Conservation (phyloP, 805 yeast species). For the Geotrichum ghanense region DNA sequence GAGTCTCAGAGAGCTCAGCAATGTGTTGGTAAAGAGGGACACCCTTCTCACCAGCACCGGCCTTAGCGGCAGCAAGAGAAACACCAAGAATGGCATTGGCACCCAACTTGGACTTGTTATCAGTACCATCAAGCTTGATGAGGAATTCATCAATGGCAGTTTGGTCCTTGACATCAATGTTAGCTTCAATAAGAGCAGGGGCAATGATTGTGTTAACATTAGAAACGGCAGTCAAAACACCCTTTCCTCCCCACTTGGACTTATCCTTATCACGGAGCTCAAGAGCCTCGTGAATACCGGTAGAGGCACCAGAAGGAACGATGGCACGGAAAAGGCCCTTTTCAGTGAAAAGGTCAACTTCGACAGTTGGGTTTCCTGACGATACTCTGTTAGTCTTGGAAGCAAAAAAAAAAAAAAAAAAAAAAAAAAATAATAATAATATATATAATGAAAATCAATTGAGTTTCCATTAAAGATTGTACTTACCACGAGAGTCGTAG, state of each 20-base stretch:
- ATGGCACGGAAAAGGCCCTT: conserved; percentile 92
- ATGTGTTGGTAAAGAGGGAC: conserved; percentile 91
- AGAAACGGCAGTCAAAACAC: conserved; percentile 93
- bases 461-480: too few relatives aligned
- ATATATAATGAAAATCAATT: not conserved
- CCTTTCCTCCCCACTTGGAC: conserved; percentile 97
- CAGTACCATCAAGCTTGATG: conserved; percentile 84
- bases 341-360: conserved; percentile 89
- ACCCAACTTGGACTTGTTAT: conserved; percentile 95
- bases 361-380: conserved; percentile 89
- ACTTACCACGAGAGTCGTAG: conserved; percentile 93
- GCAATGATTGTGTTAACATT: conserved; percentile 93
- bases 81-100: conserved; percentile 99
- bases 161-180: conserved; percentile 81
- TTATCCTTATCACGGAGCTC: conserved; percentile 98
- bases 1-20: conserved; percentile 66
- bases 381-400: not conserved
- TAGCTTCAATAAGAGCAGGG: conserved; percentile 78
- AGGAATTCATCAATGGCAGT: conserved; percentile 78
- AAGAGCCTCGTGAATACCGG: conserved; percentile 97
- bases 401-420: not conserved
- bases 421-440: too few relatives aligned
- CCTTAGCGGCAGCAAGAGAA: conserved; percentile 92
- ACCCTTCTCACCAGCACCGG: conserved; percentile 93
- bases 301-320: conserved; percentile 99